Percentiles rank a stretch among this genome's conserved stretches.
These are phyloP conservation scores for Arbutus unedo DNA, from an alignment of 148 eudicot species.

Conservation along the genomic window DNA sequence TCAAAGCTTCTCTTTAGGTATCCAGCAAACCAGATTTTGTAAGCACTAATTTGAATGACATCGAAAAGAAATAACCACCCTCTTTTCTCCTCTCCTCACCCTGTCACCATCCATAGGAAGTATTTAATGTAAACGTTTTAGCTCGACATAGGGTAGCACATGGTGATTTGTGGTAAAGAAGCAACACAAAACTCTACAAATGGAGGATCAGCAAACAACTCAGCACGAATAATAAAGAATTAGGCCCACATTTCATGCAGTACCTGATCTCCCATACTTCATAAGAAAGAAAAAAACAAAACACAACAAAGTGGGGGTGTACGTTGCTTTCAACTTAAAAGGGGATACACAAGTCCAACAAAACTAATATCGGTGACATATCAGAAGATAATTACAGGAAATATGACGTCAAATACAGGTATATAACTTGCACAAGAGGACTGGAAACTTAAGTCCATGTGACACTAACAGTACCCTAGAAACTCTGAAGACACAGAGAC, in stretches of 20 bases:
- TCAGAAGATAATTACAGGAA: background rate
- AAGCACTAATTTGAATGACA: background rate
- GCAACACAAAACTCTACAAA: background rate
- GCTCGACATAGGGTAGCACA: background rate
- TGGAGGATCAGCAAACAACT: background rate
- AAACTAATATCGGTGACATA: background rate
- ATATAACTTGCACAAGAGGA: background rate
- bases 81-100: background rate
- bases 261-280: background rate
- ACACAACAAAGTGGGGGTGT: background rate
- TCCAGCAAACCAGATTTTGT: background rate
- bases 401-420: background rate
- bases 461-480: background rate
- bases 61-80: background rate
- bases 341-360: background rate
- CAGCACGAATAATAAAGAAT: background rate
- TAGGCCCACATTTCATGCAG: background rate
- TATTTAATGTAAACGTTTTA: background rate
- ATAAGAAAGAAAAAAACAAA: background rate
- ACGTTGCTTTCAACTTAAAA: background rate
- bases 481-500: background rate
- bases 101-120: background rate
- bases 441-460: background rate
- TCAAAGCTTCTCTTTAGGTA: background rate
- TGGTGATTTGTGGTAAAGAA: background rate